Conservation (phyloP, 2,329 filamentous ascomycete genomes). For the Pleochaeta shiraiana region DNA sequence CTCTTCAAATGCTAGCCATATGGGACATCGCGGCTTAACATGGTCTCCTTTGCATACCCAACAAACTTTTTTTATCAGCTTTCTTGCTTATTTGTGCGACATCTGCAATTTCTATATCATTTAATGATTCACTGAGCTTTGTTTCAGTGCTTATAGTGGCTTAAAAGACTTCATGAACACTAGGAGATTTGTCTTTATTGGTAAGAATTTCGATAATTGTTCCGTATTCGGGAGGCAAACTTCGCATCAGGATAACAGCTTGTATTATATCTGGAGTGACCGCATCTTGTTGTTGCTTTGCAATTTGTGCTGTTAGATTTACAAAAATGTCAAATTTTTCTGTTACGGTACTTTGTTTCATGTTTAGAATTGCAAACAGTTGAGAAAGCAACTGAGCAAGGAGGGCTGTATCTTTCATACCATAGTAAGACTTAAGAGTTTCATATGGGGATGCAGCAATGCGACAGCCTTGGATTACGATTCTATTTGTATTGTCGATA, state of each 20-base stretch:
- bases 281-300: background rate
- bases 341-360: background rate
- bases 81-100: background rate
- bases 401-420: background rate
- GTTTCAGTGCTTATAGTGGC: background rate
- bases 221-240: background rate
- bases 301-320: background rate
- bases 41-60: background rate
- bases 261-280: background rate
- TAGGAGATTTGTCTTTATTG: background rate
- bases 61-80: background rate
- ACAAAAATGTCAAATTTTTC: background rate
- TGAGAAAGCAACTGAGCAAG: background rate
- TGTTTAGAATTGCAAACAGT: background rate
- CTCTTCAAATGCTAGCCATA: background rate
- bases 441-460: background rate
- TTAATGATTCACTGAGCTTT: background rate
- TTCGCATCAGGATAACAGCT: background rate
- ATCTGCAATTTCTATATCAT: background rate
- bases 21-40: background rate
- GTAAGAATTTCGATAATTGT: background rate
- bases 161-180: background rate
- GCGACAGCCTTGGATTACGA: background rate
- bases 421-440: background rate
- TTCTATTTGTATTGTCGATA: background rate